A percentile compares a stretch with the other conserved stretches of the same genome.
Evolutionary conservation across 108 stramenopile genomes (phyloP).

Genomic region (Nitzschia sp.): DNA sequence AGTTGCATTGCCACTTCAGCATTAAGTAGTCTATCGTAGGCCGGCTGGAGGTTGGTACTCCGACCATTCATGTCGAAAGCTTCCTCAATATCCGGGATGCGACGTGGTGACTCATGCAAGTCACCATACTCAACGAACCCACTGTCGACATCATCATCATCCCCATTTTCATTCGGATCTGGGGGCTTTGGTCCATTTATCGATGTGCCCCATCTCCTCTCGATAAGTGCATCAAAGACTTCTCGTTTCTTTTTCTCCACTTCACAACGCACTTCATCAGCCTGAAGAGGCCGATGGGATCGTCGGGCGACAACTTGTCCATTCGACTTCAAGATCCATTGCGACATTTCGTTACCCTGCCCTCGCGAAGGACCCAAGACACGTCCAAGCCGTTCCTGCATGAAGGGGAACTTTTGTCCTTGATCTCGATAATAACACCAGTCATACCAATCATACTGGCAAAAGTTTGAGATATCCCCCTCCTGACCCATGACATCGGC

Average conservation of each 20-base stretch:
- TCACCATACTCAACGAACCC: no score
- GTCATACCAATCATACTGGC: constrained; percentile 48
- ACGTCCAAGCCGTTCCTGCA: constrained; percentile 7
- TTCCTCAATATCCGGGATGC: constrained; percentile 30
- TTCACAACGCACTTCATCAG: neutral
- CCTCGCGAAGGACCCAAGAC: constrained; percentile 42
- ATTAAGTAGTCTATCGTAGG: constrained; percentile 36
- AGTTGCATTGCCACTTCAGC: constrained; percentile 41
- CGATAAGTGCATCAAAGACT: constrained; percentile 11
- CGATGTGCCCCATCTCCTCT: constrained; percentile 13
- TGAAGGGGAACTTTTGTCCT: neutral
- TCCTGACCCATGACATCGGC: constrained; percentile 25
- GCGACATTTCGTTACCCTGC: constrained; percentile 44
- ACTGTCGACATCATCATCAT: no score
- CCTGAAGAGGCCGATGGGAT: constrained; percentile 22
- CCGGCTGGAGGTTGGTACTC: constrained; percentile 12
- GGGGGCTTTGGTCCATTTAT: neutral
- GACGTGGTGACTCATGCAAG: constrained; percentile 15
- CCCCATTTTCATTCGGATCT: neutral
- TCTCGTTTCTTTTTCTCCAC: neutral
- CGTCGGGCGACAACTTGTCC: constrained; percentile 33
- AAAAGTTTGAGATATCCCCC: constrained; percentile 48
- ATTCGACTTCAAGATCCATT: constrained; percentile 40
- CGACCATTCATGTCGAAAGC: constrained; percentile 21
- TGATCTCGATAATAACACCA: constrained; percentile 40